Evolutionary conservation across 108 stramenopile genomes (phyloP).

Genomic region (Fragilaria radians): DNA sequence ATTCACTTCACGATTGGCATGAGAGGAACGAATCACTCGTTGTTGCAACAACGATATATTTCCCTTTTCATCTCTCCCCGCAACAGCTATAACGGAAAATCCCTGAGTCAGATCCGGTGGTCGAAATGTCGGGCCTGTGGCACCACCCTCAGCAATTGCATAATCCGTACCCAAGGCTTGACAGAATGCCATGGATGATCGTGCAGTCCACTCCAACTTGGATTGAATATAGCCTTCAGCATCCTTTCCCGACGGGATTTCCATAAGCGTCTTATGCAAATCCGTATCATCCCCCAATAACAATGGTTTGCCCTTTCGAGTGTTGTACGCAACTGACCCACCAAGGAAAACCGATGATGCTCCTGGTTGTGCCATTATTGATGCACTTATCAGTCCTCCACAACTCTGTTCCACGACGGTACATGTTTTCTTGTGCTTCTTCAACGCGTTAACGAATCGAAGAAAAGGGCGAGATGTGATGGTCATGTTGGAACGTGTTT

Average conservation of each 20-base stretch:
- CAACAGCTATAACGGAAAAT: slow-evolving; percentile 65
- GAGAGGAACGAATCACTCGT: slow-evolving; percentile 40
- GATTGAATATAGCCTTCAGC: slow-evolving; percentile 50
- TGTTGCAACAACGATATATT: slow-evolving; percentile 43
- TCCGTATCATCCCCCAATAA: slow-evolving; percentile 46
- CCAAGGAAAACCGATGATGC: slow-evolving; percentile 65
- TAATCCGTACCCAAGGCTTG: slow-evolving; percentile 38
- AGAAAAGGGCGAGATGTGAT: slow-evolving; percentile 35
- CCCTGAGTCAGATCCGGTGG: slow-evolving; percentile 56
- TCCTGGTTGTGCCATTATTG: slow-evolving; percentile 63
- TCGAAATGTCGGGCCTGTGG: slow-evolving; percentile 75
- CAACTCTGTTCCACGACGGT: slow-evolving; percentile 69
- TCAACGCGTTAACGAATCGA: slow-evolving; percentile 47
- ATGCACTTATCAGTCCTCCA: slow-evolving; percentile 65
- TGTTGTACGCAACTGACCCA: slow-evolving; percentile 75
- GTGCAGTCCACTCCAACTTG: slow-evolving; percentile 60
- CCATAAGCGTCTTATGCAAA: slow-evolving; percentile 30
- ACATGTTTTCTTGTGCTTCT: slow-evolving; percentile 40
- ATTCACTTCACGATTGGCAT: slow-evolving; percentile 54
- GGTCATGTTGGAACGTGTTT: slow-evolving; percentile 8
- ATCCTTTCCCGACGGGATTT: slow-evolving; percentile 17
- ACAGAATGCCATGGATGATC: slow-evolving; percentile 56
- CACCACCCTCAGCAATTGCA: slow-evolving; percentile 76
- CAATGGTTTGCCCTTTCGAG: slow-evolving; percentile 31
- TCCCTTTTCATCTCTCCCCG: slow-evolving; percentile 25